Percentiles rank a stretch among this genome's conserved stretches.
These are phyloP conservation scores for Lignosus rhinocerotis DNA, from an alignment of 1,284 basidiomycete species.

Conservation along the genomic window DNA sequence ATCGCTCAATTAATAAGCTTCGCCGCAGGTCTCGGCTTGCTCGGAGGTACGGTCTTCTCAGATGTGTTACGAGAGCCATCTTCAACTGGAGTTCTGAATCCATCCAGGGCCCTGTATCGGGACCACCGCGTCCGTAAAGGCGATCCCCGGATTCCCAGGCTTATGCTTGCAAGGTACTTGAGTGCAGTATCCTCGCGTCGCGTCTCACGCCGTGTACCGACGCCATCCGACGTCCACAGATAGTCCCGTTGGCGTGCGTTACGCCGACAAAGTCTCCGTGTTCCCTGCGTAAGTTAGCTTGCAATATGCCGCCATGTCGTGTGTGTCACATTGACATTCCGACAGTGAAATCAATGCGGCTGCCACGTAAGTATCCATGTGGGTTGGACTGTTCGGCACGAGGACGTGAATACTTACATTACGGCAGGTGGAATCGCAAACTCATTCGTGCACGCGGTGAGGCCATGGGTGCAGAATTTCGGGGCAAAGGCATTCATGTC, in stretches of 20 bases:
- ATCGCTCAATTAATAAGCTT: not conserved
- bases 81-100: too few relatives aligned
- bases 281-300: conserved; percentile 60
- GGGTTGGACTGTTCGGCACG: not conserved
- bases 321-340: not conserved
- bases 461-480: conserved; percentile 70
- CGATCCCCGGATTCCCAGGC: conserved; percentile 58
- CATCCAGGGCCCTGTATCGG: conserved; percentile 60
- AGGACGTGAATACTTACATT: not conserved
- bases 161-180: conserved; percentile 70
- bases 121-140: conserved; percentile 60
- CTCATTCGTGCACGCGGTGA: conserved; percentile 63
- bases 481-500: conserved; percentile 66
- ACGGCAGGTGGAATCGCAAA: conserved; percentile 58
- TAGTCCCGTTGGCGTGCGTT: conserved; percentile 64
- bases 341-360: conserved; percentile 70
- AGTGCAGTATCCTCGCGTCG: conserved; percentile 1
- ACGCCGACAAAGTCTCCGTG: conserved; percentile 60
- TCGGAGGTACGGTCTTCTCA: conserved; percentile 40
- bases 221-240: conserved; percentile 34
- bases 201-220: not conserved
- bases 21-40: conserved; percentile 34
- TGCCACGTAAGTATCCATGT: conserved; percentile 49
- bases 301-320: not conserved
- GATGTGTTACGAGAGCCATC: not conserved